Evolutionary conservation across 768 basidiomycete species (phyloP), one percentile per base, ranked within the genome.

Genomic region (Clavulina sp.): DNA sequence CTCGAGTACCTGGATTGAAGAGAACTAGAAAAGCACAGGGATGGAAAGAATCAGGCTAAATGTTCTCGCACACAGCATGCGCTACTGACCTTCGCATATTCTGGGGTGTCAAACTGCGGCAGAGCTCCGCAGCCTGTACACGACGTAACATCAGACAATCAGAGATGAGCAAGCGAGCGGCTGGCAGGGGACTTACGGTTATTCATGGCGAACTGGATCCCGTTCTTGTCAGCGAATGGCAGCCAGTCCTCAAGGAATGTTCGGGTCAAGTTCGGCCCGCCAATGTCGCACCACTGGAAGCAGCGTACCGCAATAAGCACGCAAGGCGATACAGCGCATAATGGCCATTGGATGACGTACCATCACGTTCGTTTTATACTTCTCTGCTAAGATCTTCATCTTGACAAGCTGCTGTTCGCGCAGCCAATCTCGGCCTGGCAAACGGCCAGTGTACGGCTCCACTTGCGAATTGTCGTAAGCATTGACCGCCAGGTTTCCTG

Each of bases 251-350:
- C 41, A 0, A 54, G 51, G 40, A 61, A 56, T 13, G 50, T 23
- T 0, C 38, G 24, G 1, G 57, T 58, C 19, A 58, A 51, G 38
- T 61, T 58, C 5, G 59, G 56, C 5, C 63, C 62, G 26, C 43
- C 76, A 5, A 76, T 76, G 55, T 77, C 75, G 34, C 76, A 76
- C 75, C 75, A 75, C 70, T 73, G 54, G 7, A 38, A 21, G 49
- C 46, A 31, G 56, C 58, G 1, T 66, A 19, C 59, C 43, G 26
- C 16, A 53, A 33, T 49, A 30, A 49, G 32, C 31, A 49, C 43
- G 9, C 9, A 7, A 38, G 34, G 43, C 13, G 13, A 16, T 16
- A 26, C 9, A 46, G 13, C 43, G 9, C 13, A 24, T 9, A 46
- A 46, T 9, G 26, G 26, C 13, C 21, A 30, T 2, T 13, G 41